phyloP scores from a whole-genome alignment of 106 monocot genomes.

The Chionographis japonica region DNA sequence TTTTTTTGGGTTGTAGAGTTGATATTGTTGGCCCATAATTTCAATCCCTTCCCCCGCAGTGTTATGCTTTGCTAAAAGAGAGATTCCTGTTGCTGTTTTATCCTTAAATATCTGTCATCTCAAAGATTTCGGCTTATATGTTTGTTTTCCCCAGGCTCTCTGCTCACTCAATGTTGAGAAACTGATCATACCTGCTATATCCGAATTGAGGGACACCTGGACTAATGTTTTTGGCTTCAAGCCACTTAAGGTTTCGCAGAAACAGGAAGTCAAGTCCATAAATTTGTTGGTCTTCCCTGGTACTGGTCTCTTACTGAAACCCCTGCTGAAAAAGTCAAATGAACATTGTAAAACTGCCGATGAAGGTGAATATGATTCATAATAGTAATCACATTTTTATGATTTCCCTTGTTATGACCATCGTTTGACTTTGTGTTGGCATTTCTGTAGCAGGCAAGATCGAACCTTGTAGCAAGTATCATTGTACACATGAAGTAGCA shows the following conservation, averaged over 20 bases:
- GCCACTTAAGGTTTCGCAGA: conserved; percentile 46
- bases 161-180: conserved; percentile 58
- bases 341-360: conserved; percentile 5
- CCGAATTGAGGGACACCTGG: conserved; percentile 84
- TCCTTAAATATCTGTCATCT: neutral
- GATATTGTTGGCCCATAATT: no score
- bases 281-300: conserved; percentile 85
- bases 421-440: neutral
- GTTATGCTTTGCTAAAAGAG: no score
- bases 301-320: conserved; percentile 68
- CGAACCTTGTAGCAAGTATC: conserved; percentile 1
- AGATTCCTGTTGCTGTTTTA: neutral
- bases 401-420: neutral
- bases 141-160: conserved; percentile 52
- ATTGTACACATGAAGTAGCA: conserved; percentile 1
- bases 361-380: conserved; percentile 24
- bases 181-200: conserved; percentile 86
- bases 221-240: conserved; percentile 67
- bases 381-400: neutral
- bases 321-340: conserved; percentile 28
- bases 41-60: no score
- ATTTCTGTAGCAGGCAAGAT: conserved; percentile 1
- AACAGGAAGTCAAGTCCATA: conserved; percentile 54
- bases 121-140: neutral
- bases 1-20: no score